phyloP scores from a whole-genome alignment of 306 rosid genomes.

The Dalbergia cultrata region DNA sequence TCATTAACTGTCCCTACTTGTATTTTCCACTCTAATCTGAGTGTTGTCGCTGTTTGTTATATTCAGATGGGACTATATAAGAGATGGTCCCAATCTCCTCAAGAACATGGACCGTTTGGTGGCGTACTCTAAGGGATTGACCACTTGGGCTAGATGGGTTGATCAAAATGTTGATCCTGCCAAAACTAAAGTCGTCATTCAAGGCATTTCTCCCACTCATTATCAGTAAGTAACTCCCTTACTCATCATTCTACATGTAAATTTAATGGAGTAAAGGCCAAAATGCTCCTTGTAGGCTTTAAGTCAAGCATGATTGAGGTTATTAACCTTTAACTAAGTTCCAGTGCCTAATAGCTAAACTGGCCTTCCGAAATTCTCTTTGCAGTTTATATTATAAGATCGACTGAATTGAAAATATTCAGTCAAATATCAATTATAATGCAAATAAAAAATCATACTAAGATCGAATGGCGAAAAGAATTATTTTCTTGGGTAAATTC shows the following conservation, averaged over 20 bases:
- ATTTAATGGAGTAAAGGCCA: background rate
- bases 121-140: conserved; percentile 78
- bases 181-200: conserved; percentile 85
- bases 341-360: background rate
- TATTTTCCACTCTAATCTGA: background rate
- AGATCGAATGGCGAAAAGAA: background rate
- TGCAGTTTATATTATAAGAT: background rate
- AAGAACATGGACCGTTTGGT: conserved; percentile 84
- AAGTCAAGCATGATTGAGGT: background rate
- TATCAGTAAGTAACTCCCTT: conserved; percentile 68
- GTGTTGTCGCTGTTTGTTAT: background rate
- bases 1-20: background rate
- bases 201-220: conserved; percentile 97
- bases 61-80: conserved; percentile 83
- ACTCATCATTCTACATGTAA: background rate
- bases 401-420: background rate
- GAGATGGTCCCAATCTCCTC: conserved; percentile 66
- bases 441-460: background rate
- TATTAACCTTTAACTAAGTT: background rate
- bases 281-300: background rate
- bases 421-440: background rate
- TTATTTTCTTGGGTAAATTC: too few relatives aligned
- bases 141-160: conserved; percentile 94
- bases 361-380: background rate
- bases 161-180: conserved; percentile 78